Percentiles rank a stretch among this genome's conserved stretches.
Evolutionary conservation across 257 asterid species (phyloP).

Genomic region (Ajuga chamaepitys): DNA sequence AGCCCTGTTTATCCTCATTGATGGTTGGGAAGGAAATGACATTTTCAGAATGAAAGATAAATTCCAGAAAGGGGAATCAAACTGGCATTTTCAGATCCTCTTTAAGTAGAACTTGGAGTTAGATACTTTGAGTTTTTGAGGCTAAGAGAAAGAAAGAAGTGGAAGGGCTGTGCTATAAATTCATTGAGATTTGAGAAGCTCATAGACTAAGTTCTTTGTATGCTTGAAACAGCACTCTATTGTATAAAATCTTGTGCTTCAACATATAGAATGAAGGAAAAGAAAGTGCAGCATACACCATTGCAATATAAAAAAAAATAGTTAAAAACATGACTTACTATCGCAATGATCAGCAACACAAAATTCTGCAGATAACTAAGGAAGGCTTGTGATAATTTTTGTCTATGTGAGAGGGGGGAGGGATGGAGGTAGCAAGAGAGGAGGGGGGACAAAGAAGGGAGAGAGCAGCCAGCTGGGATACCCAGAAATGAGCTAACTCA

Average conservation of each 20-base stretch:
- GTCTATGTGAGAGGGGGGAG: too few species aligned
- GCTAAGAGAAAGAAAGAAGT: not conserved
- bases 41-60: not conserved
- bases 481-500: not conserved
- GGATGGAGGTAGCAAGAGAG: too few species aligned
- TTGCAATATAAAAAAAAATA: not conserved
- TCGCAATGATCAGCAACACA: not conserved
- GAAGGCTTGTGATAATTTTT: not conserved
- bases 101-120: not conserved
- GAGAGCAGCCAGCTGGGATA: conserved; percentile 6
- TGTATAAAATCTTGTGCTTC: not conserved
- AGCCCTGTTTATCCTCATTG: not conserved
- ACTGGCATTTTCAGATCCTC: not conserved
- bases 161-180: not conserved
- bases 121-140: too few species aligned
- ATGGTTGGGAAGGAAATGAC: not conserved
- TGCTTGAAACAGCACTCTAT: not conserved
- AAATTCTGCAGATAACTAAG: not conserved
- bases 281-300: not conserved
- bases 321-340: not conserved
- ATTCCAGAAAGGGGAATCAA: not conserved
- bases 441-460: too few species aligned
- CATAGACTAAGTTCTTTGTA: not conserved
- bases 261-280: not conserved
- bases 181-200: conserved; percentile 1